These are phyloP conservation scores for Leccinum subrobustum DNA, from an alignment of 1,284 basidiomycete species.

Conservation along the genomic window DNA sequence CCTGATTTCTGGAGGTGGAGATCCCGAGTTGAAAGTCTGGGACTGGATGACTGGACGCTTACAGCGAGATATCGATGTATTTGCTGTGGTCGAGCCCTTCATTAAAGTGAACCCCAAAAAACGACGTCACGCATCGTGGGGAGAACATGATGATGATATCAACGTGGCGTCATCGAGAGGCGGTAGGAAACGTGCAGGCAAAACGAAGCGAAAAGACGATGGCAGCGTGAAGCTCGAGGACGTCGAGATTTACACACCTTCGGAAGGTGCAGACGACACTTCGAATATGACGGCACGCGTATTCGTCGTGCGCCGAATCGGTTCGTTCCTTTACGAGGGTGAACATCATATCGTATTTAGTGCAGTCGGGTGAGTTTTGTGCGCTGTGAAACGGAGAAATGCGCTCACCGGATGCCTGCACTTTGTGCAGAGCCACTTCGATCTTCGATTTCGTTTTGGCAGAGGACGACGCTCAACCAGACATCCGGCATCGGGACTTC, in stretches of 20 bases:
- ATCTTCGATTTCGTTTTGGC: slow-evolving; percentile 54
- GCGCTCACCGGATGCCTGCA: not conserved
- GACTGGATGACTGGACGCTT: slow-evolving; percentile 68
- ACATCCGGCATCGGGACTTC: slow-evolving; percentile 49
- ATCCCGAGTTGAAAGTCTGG: slow-evolving; percentile 76
- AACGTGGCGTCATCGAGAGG: slow-evolving; percentile 24
- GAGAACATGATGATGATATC: slow-evolving; percentile 40
- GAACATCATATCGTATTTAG: slow-evolving; percentile 57
- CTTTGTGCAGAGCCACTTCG: slow-evolving; percentile 57
- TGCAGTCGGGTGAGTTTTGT: slow-evolving; percentile 58
- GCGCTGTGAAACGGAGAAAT: not conserved
- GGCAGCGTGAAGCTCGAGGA: slow-evolving; percentile 12
- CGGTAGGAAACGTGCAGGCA: slow-evolving; percentile 25
- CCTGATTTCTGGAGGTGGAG: slow-evolving; percentile 88
- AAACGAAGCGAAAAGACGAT: slow-evolving; percentile 20
- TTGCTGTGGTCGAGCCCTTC: slow-evolving; percentile 56
- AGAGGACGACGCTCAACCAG: slow-evolving; percentile 24
- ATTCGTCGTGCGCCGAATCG: slow-evolving; percentile 28
- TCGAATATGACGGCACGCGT: slow-evolving; percentile 47
- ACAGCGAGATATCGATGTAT: slow-evolving; percentile 53
- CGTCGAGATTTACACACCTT: not conserved
- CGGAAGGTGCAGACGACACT: not conserved
- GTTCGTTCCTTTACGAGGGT: slow-evolving; percentile 25
- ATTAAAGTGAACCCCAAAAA: slow-evolving; percentile 51
- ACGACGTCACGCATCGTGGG: slow-evolving; percentile 34